A percentile compares a stretch with the other conserved stretches of the same genome.
Conservation (phyloP, 2,329 filamentous ascomycete species). For the Phyllosticta capitalensis region DNA sequence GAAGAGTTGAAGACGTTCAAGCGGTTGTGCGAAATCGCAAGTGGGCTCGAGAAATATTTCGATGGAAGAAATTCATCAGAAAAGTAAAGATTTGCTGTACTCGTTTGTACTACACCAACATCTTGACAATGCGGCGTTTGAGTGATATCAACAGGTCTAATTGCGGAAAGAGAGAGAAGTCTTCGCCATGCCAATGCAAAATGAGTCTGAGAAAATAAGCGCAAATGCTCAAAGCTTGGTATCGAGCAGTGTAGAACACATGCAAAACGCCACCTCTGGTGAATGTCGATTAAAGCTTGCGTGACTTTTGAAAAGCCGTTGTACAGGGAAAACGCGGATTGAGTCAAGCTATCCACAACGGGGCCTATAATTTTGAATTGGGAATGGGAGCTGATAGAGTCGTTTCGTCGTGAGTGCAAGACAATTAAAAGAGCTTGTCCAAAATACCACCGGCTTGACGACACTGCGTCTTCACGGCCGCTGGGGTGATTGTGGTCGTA, state of each 20-base stretch:
- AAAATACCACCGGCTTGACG: slow-evolving; percentile 16
- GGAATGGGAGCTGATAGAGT: not conserved
- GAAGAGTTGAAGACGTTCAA: not conserved
- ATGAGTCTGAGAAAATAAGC: not conserved
- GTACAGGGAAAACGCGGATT: not conserved
- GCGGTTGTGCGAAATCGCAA: not conserved
- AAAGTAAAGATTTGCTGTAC: not conserved
- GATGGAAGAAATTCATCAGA: not conserved
- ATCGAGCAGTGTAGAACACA: not conserved
- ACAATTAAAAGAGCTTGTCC: not conserved
- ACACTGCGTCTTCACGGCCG: slow-evolving; percentile 16
- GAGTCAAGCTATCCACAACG: not conserved
- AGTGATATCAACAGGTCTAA: not conserved
- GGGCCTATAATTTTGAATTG: not conserved
- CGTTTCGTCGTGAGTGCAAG: not conserved
- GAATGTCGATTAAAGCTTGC: not conserved
- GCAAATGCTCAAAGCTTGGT: not conserved
- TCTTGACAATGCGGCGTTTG: not conserved
- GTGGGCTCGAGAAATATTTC: not conserved
- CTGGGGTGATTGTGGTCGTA: slow-evolving; percentile 17
- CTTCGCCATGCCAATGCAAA: not conserved
- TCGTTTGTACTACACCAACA: not conserved
- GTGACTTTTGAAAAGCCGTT: not conserved
- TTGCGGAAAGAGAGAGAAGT: not conserved
- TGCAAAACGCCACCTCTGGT: not conserved